Evolutionary conservation across 768 basidiomycete species (phyloP), one percentile per base, ranked within the genome.

Genomic region (Clavaria fumosa): DNA sequence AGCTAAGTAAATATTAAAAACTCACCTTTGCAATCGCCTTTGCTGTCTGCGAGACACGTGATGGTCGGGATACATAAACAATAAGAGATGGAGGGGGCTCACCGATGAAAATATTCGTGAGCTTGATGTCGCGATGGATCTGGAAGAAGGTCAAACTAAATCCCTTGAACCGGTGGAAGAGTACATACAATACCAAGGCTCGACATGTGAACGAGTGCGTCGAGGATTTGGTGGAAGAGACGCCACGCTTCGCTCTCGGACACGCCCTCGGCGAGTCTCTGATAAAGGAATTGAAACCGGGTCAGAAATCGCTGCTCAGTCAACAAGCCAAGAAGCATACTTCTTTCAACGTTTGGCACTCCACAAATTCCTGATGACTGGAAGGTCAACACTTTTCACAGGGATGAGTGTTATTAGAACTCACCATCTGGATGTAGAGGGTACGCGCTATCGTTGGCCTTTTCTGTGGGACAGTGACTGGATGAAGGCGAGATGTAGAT

Each of bases 21-120:
- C 26, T 14, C 26, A 28, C 78, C 71, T 74, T 86, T 88, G 49
- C 80, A 81, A 45, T 86, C 81, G 3, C 81, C 81, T 37, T 80
- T 81, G 20, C 71, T 78, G 51, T 86, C 82, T 85, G 23, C 19
- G 26, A 28, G 26, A 9, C 26, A 37, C n/a, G 21, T 47, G 12
- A 14, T 45, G 23, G 33, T n/a, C 22, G 37, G 28, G 15, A 22
- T 27, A 19, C 15, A 28, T 3, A 17, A 31, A 17, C 4, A 28
- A 19, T 2, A 9, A 34, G 17, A 9, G 31, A 38, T 19, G 15
- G 23, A 37, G 22, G 9, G 3, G n/a, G 53, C 69, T 21, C 46
- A 85, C 86, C 85, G 35, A 93, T 86, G 56, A 96, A 88, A 44
- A 96, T 89, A 49, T 96, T 96, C 0, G 81, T 83, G 10, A 88